Evolutionary conservation across 257 asterid species (phyloP), one percentile per base, ranked within the genome.

Genomic region (Primulina huaijiensis): DNA sequence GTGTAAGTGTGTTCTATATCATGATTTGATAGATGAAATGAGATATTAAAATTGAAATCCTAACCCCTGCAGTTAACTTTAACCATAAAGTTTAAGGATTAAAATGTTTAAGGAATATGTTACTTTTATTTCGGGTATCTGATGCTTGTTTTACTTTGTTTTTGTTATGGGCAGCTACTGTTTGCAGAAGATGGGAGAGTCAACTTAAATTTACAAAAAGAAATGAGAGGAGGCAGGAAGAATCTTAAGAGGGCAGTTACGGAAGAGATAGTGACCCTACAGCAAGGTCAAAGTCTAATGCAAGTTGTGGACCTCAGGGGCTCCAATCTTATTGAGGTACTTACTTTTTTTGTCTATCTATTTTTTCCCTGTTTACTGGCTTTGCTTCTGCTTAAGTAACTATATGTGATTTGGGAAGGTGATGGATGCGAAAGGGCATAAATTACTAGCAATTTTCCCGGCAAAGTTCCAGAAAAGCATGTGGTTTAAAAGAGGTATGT

Each of bases 381-480:
- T 77, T 29, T 77, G 4, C 20, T 16, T 34, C 12, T 20, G 59
- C 59, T 56, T 57, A 62, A 43, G 37, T 23, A 68, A 58, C 7
- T 23, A 8, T 57, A n/a, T 62, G 23, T 69, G 35, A 43, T 11
- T 43, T 11, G 17, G 53, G 53, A 71, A 92, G 97, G 92, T 92
- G 38, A 86, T 87, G 92, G 96, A 92, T 60, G 72, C 87, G 1
- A 84, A 83, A 71, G 92, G 95, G 17, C 73, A 85, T 68, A 87
- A 81, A 68, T 72, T 86, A 57, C 62, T 90, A 50, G 93, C 96
- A 68, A 76, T 88, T 38, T 90, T 92, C 76, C 98, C 97, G 46
- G 96, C 98, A 10, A 92, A 88, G 76, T 92, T 92, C 77, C 95
- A 88, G 70, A 92, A 86, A 77, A 87, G 92, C 86, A 86, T 90